Base-by-base conservation (phyloP, 805 yeast genomes). In the Yamadazyma akitaensis region DNA sequence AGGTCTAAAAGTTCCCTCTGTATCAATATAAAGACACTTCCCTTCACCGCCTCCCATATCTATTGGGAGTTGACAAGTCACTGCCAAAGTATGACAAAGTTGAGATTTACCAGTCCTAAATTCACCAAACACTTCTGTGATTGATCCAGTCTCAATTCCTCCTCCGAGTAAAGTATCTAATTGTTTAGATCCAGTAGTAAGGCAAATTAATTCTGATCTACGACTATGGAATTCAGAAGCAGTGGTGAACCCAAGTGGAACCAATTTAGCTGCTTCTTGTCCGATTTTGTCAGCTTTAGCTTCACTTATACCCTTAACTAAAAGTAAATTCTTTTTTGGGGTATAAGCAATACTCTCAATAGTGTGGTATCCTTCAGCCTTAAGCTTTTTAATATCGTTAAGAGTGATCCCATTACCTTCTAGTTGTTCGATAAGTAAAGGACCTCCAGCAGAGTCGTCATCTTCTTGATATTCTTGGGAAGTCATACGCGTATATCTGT, bases 41-140 rank as follows among this genome's bases (percentile, higher is more conserved):
- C 99, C 99, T 70, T 94, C 99, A 43, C 97, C 99, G 50, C 99
- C 99, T 35, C 97, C 97, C 85, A 87, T 85, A 61, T 91, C 97
- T 42, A 92, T 80, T 4, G 98, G 98, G 46, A 94, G 73, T 66
- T 92, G 99, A 64, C 98, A 92, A 2, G 97, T 92, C 6, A 94
- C 96, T 0, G 98, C 96, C 46, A 94, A 75, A 1, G 98, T 94
- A 63, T 94, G 99, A 66, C 99, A 94, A 40, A 94, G 70, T 71
- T 94, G 99, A 4, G 97, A 89, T 64, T 94, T 94, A 39, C 99
- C 99, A 2, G 99, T 94, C 71, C 98, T 81, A 64, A 91, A 94
- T 66, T 94, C 99, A 32, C 99, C 99, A 71, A 88, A 94, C 8
- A 92, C 79, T 67, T 94, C 99, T 1, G 99, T 94, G 53, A 94